Evolutionary conservation across 164 flowering plant genomes (phyloP), one percentile per base, ranked within the genome.

Genomic region (Stephania japonica): DNA sequence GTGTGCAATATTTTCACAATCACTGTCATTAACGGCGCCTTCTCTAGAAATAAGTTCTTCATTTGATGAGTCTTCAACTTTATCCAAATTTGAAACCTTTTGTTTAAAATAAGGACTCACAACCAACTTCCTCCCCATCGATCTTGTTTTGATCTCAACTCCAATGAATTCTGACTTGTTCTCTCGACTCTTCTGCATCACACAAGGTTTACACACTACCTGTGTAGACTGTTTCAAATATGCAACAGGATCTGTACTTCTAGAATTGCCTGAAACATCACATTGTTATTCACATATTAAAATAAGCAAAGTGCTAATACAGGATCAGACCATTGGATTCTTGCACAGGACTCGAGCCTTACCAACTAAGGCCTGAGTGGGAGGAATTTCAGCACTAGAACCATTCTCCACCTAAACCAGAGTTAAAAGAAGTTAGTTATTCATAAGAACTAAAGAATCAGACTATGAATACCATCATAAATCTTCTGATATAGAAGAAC

Each of bases 61-160:
- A 43, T 70, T 65, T 78, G 76, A 74, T 77, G 76, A 74, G 59
- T 67, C 72, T 47, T 78, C 80, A 65, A 69, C 24, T 73, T 70
- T 80, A 72, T 72, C 73, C 69, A 82, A 75, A 44, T 63, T 72
- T 65, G 13, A 78, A 65, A 73, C 50, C 71, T 86, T 84, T 59
- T 74, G 77, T 83, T 79, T 80, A 79, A 91, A 91, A 82, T 85
- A 89, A 23, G 81, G 69, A 83, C 93, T 90, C 47, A 84, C 81
- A 25, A 80, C 71, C 74, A 74, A 81, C 75, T 80, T 86, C 65
- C 80, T 77, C 56, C 64, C 79, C 42, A 32, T 81, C 27, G 19
- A 42, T 76, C 80, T 72, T 19, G 71, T 75, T 79, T 81, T 80
- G 24, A 75, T 80, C 25, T 71, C 82, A 78, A 65, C 75, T 26